These are phyloP conservation scores for Amanita phalloides DNA, from an alignment of 768 basidiomycete genomes.

Conservation along the genomic window DNA sequence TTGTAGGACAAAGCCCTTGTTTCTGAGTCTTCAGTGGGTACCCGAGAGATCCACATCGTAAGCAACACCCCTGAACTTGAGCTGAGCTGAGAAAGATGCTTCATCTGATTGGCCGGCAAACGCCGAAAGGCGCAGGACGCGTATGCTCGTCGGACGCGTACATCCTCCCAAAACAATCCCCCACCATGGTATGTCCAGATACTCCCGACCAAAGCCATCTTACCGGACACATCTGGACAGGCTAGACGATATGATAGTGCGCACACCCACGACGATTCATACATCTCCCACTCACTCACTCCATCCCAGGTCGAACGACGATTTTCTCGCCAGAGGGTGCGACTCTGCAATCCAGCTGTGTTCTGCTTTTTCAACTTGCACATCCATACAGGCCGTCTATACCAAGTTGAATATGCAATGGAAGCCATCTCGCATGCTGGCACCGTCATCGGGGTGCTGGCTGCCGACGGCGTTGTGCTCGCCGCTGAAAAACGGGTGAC, in stretches of 20 bases:
- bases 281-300: conserved; percentile 15
- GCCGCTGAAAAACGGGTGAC: conserved; percentile 98
- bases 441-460: conserved; percentile 86
- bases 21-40: no score
- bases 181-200: not conserved
- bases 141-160: not conserved
- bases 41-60: no score
- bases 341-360: conserved; percentile 9
- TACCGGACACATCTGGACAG: conserved; percentile 22
- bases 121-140: not conserved
- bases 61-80: no score
- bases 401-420: conserved; percentile 99
- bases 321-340: conserved; percentile 98
- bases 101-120: not conserved
- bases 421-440: conserved; percentile 97
- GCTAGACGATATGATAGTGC: conserved; percentile 93
- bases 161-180: not conserved
- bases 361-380: conserved; percentile 6
- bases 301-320: conserved; percentile 76
- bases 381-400: conserved; percentile 67
- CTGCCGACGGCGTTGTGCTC: conserved; percentile 83
- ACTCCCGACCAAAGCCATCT: not conserved
- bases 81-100: no score
- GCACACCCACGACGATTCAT: conserved; percentile 16
- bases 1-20: no score